Evolutionary conservation across 805 yeast genomes (phyloP).

Genomic region (Starmerella sp.): DNA sequence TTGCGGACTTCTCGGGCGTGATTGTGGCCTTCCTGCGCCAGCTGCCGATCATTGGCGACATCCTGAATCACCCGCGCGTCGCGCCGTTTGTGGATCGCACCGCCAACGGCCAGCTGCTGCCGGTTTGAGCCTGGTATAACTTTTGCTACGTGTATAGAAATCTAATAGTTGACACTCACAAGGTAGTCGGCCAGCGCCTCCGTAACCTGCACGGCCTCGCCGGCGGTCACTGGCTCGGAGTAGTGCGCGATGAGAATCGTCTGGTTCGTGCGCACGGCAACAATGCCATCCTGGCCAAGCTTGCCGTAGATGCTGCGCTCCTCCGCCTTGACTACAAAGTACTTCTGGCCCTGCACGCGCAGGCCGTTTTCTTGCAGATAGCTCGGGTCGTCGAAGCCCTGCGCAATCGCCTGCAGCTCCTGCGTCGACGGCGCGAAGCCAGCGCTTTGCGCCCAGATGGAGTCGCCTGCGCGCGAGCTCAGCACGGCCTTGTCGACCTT

Average conservation of each 20-base stretch:
- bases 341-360: slow-evolving; percentile 74
- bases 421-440: slow-evolving; percentile 50
- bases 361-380: slow-evolving; percentile 76
- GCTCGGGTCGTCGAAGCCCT: slow-evolving; percentile 70
- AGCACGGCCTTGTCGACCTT: slow-evolving; percentile 87
- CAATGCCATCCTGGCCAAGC: slow-evolving; percentile 72
- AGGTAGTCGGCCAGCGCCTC: slow-evolving; percentile 94
- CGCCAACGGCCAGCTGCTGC: slow-evolving; percentile 58
- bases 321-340: slow-evolving; percentile 80
- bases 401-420: slow-evolving; percentile 64
- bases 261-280: slow-evolving; percentile 88
- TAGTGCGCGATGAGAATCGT: slow-evolving; percentile 90
- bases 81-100: slow-evolving; percentile 62
- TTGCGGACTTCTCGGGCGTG: slow-evolving; percentile 89
- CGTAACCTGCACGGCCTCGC: slow-evolving; percentile 88
- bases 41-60: slow-evolving; percentile 76
- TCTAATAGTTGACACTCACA: slow-evolving; percentile 70
- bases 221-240: slow-evolving; percentile 70
- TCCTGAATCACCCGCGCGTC: slow-evolving; percentile 65
- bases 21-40: slow-evolving; percentile 78
- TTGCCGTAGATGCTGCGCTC: slow-evolving; percentile 91
- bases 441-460: slow-evolving; percentile 82
- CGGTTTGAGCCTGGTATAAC: slow-evolving; percentile 34
- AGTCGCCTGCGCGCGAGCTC: slow-evolving; percentile 88
- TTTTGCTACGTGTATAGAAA: not conserved